phyloP scores from a whole-genome alignment of 768 basidiomycete genomes.

The Stropharia rugosoannulata region DNA sequence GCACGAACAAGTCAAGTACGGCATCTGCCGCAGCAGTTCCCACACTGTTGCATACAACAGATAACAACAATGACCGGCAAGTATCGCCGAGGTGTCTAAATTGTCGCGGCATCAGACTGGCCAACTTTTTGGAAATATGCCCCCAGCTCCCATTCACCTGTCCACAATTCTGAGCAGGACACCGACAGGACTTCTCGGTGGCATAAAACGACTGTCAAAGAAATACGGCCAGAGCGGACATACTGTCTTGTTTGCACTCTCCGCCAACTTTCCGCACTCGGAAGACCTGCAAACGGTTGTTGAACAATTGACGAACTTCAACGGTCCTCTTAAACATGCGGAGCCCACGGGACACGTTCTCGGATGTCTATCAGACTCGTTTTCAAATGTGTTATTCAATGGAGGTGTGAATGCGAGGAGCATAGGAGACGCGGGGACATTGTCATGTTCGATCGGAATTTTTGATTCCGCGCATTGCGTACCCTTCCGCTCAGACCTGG shows the following conservation, averaged over 20 bases:
- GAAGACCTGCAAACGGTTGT: constrained; percentile 40
- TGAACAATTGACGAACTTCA: constrained; percentile 36
- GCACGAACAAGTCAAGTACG: too few relatives aligned
- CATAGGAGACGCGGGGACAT: constrained; percentile 15
- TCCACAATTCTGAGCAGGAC: constrained; percentile 41
- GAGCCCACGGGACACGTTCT: constrained; percentile 52
- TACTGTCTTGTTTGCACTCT: constrained; percentile 51
- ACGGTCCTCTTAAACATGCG: not conserved
- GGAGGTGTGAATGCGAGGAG: not conserved
- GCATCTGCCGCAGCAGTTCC: too few relatives aligned
- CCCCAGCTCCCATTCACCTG: constrained; percentile 29
- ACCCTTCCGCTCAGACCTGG: constrained; percentile 63
- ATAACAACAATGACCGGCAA: too few relatives aligned
- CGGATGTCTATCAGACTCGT: constrained; percentile 6
- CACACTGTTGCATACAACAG: too few relatives aligned
- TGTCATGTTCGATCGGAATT: constrained; percentile 58
- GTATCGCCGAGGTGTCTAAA: too few relatives aligned
- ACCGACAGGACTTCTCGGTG: constrained; percentile 30
- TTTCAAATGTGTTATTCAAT: constrained; percentile 1
- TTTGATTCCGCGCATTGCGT: constrained; percentile 43
- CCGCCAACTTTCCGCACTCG: constrained; percentile 35
- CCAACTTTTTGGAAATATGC: not conserved
- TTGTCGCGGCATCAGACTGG: too few relatives aligned
- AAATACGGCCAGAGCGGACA: constrained; percentile 28
- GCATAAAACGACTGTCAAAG: constrained; percentile 30